Conservation (phyloP, 441 rosid genomes). For the Breynia disticha region DNA sequence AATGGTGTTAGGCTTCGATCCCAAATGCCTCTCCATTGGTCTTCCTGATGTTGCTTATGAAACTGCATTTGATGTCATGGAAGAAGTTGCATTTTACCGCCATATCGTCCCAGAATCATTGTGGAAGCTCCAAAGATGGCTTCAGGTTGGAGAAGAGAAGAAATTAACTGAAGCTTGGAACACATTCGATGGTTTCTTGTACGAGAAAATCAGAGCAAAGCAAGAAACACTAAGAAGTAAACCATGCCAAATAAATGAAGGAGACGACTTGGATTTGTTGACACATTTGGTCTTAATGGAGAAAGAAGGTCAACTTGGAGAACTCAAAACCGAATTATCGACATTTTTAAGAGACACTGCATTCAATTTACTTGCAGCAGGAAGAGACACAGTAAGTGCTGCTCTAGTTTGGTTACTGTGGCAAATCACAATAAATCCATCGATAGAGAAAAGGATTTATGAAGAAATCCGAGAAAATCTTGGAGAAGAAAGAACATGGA, state of each 20-base stretch:
- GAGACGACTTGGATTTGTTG: not conserved
- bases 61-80: constrained; percentile 24
- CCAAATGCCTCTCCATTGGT: constrained; percentile 19
- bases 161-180: constrained; percentile 4
- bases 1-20: constrained; percentile 23
- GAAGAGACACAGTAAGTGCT: constrained; percentile 17
- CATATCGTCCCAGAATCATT: constrained; percentile 9
- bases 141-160: constrained; percentile 14
- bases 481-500: not conserved
- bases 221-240: constrained; percentile 5
- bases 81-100: constrained; percentile 15
- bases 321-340: not conserved
- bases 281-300: not conserved
- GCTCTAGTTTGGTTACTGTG: constrained; percentile 21
- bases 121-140: constrained; percentile 16
- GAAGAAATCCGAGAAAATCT: constrained; percentile 5
- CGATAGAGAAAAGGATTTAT: not conserved
- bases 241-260: not conserved
- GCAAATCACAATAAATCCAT: not conserved
- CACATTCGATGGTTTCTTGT: constrained; percentile 8
- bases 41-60: constrained; percentile 24
- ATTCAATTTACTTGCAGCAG: constrained; percentile 15
- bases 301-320: not conserved
- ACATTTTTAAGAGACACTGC: constrained; percentile 10
- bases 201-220: constrained; percentile 8